Percentiles rank a stretch among this genome's conserved stretches.
Evolutionary conservation across 2,329 filamentous ascomycete genomes (phyloP).

Genomic region (Pseudogymnoascus destructans): DNA sequence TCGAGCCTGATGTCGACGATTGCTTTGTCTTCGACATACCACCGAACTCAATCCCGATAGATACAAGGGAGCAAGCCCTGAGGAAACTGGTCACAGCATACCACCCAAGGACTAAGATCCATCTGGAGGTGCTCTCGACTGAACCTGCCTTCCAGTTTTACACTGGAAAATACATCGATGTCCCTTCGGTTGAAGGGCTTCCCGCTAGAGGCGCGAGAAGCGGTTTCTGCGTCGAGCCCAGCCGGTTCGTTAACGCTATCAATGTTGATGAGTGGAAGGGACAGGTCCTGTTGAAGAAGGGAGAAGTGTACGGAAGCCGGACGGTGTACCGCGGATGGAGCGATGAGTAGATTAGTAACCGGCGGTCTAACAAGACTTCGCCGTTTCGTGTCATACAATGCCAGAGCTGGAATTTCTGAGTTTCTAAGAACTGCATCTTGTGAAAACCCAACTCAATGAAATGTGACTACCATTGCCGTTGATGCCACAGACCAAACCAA

Average conservation of each 20-base stretch:
- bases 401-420: background rate
- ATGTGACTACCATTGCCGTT: background rate
- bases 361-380: background rate
- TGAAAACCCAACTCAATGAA: background rate
- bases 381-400: background rate
- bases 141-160: constrained; percentile 98
- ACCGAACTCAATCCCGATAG: constrained; percentile 32
- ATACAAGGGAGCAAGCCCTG: constrained; percentile 44
- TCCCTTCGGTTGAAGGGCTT: constrained; percentile 46
- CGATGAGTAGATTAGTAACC: constrained; percentile 28
- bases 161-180: constrained; percentile 72
- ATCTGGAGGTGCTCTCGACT: constrained; percentile 79
- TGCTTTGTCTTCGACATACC: constrained; percentile 60
- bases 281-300: constrained; percentile 72
- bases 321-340: constrained; percentile 82
- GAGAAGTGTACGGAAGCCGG: constrained; percentile 66
- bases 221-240: constrained; percentile 87
- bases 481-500: background rate
- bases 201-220: constrained; percentile 54
- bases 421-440: background rate
- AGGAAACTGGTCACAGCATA: constrained; percentile 55
- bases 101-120: constrained; percentile 61
- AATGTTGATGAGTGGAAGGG: constrained; percentile 70
- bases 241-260: constrained; percentile 76
- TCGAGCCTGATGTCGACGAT: constrained; percentile 66